Conservation (phyloP, 495 filamentous ascomycete genomes). For the Talaromyces liani region DNA sequence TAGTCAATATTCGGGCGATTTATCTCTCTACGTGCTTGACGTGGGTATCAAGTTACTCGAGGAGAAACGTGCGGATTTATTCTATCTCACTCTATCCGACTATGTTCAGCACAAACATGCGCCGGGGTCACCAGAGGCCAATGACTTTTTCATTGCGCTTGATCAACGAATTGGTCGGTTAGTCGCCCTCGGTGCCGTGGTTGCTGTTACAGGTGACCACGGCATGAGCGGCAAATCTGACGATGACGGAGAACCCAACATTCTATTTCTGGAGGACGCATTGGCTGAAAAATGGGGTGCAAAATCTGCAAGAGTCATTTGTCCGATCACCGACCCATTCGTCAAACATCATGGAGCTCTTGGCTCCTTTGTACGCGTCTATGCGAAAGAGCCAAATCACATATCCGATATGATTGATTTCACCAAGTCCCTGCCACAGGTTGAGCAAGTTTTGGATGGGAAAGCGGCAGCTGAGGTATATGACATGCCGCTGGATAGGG, state of each 20-base stretch:
- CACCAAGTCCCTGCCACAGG: constrained; percentile 11
- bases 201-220: constrained; percentile 22
- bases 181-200: constrained; percentile 10
- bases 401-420: neutral
- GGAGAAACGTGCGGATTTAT: constrained; percentile 17
- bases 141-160: constrained; percentile 16
- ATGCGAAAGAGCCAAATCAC: constrained; percentile 7
- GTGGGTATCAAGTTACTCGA: constrained; percentile 20
- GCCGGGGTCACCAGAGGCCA: constrained; percentile 15
- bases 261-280: constrained; percentile 19
- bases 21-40: constrained; percentile 23
- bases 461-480: constrained; percentile 15
- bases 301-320: constrained; percentile 17
- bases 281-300: constrained; percentile 12
- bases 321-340: constrained; percentile 22
- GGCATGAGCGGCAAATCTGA: constrained; percentile 20
- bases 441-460: constrained; percentile 12
- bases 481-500: constrained; percentile 19
- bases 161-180: constrained; percentile 15
- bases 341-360: constrained; percentile 21
- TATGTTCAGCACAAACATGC: constrained; percentile 23
- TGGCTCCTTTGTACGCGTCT: constrained; percentile 19
- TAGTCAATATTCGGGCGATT: constrained; percentile 19
- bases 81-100: constrained; percentile 23
- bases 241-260: constrained; percentile 16